These are phyloP conservation scores for Sparassis latifolia DNA, from an alignment of 1,284 basidiomycete species.

Conservation along the genomic window DNA sequence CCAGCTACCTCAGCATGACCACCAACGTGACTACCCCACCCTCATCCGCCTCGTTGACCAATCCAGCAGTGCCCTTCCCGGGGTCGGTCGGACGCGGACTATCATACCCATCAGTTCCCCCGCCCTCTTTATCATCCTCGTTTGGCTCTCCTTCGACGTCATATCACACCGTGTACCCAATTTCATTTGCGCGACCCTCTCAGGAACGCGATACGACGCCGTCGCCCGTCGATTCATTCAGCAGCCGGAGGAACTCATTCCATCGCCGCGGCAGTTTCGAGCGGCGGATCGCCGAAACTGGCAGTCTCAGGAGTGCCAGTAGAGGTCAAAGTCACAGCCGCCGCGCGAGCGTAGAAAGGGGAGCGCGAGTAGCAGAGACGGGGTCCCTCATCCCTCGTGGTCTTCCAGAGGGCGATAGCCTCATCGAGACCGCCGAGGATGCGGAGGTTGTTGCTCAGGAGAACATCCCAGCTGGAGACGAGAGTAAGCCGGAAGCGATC, in stretches of 20 bases:
- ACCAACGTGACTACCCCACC: slow-evolving; percentile 64
- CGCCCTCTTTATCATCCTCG: slow-evolving; percentile 65
- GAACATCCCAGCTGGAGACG: too few relatives aligned
- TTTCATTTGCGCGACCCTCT: slow-evolving; percentile 10
- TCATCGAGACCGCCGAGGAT: slow-evolving; percentile 14
- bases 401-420: slow-evolving; percentile 11
- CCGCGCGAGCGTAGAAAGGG: slow-evolving; percentile 53
- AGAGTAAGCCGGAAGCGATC: too few relatives aligned
- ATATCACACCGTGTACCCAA: slow-evolving; percentile 61
- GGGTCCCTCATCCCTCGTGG: slow-evolving; percentile 15
- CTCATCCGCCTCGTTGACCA: slow-evolving; percentile 47
- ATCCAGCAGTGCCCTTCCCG: slow-evolving; percentile 29
- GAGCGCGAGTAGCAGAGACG: slow-evolving; percentile 54
- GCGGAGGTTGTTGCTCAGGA: background rate
- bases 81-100: slow-evolving; percentile 29
- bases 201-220: slow-evolving; percentile 29
- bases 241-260: slow-evolving; percentile 42
- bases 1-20: slow-evolving; percentile 48
- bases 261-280: slow-evolving; percentile 33
- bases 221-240: slow-evolving; percentile 43
- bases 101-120: slow-evolving; percentile 55
- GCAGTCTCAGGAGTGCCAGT: slow-evolving; percentile 30
- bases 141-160: slow-evolving; percentile 56
- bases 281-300: slow-evolving; percentile 28
- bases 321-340: slow-evolving; percentile 34